Evolutionary conservation across 345 rosid species (phyloP).

Genomic region (Kernera saxatilis): DNA sequence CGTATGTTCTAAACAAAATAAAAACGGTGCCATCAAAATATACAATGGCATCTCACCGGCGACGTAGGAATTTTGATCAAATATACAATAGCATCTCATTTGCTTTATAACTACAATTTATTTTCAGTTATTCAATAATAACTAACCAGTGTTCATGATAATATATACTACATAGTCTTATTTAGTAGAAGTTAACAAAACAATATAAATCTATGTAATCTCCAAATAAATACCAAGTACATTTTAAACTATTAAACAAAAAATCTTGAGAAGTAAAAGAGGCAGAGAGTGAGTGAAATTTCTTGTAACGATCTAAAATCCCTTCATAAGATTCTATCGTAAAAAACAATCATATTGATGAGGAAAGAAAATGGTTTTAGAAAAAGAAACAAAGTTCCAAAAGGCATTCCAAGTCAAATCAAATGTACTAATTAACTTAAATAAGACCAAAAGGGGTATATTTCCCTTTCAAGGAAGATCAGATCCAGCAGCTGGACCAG

Average conservation of each 20-base stretch:
- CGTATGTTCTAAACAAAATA: too few relatives aligned
- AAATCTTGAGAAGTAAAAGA: too few relatives aligned
- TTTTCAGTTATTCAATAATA: not conserved
- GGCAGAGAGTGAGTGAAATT: not conserved
- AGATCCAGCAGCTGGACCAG: slow-evolving; percentile 43
- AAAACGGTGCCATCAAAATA: too few relatives aligned
- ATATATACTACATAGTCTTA: not conserved
- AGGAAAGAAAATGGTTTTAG: not conserved
- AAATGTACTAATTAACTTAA: slow-evolving; percentile 2
- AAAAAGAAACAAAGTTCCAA: not conserved
- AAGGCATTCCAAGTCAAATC: not conserved
- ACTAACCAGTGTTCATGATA: not conserved
- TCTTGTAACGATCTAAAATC: not conserved
- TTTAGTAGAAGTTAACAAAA: not conserved
- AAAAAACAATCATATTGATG: slow-evolving; percentile 11
- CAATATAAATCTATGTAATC: not conserved
- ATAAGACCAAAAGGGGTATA: not conserved
- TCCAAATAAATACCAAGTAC: not conserved
- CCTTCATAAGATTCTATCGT: not conserved
- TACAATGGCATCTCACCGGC: too few relatives aligned
- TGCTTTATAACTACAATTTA: not conserved
- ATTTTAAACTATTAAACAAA: not conserved
- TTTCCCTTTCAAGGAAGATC: slow-evolving; percentile 41
- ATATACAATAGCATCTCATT: not conserved
- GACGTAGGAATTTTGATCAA: too few relatives aligned